Evolutionary conservation across 345 rosid genomes (phyloP), one percentile per base, ranked within the genome.

Genomic region (Bretschneidera sinensis): DNA sequence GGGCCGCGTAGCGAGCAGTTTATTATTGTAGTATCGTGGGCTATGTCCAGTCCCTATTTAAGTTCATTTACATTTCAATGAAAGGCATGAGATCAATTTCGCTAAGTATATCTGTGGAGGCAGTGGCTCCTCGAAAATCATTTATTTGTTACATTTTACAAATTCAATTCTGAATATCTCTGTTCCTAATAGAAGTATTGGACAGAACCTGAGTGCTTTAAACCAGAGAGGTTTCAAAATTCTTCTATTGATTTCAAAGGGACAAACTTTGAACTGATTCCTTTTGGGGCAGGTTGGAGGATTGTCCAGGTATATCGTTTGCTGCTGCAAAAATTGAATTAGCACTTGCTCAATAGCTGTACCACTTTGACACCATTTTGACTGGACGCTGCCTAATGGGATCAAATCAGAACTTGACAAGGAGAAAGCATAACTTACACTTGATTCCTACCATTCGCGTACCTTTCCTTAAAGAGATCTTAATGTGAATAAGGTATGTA

Each of bases 281-380:
- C 73, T 16, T 63, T 69, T 16, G 68, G 73, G 7, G 64, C 48
- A 1, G 68, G 64, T 17, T 43, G 64, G 60, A 63, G 73, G 55
- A 52, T 55, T 69, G 59, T 56, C 63, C 63, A 0, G 63, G 62
- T 6, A 57, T 63, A 18, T 63, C 63, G 18, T 69, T 57, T 28
- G 68, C 59, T 6, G 28, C 17, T 21, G 47, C 64, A 11, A 52
- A 21, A 13, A 69, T 69, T 6, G 50, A 56, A 51, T 60, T 55
- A 51, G 54, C 34, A 14, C 60, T 69, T 34, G 68, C 63, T 33
- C 63, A 57, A 5, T 10, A 57, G 54, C 9, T 63, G 0, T 69
- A 69, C 17, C n/a, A n/a, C n/a, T n/a, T n/a, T n/a, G n/a, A n/a
- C n/a, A n/a, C n/a, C 52, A 69, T 13, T 69, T 69, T 0, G 55